Base-by-base conservation (phyloP, 441 rosid species). In the Pelargonium fulgidum region DNA sequence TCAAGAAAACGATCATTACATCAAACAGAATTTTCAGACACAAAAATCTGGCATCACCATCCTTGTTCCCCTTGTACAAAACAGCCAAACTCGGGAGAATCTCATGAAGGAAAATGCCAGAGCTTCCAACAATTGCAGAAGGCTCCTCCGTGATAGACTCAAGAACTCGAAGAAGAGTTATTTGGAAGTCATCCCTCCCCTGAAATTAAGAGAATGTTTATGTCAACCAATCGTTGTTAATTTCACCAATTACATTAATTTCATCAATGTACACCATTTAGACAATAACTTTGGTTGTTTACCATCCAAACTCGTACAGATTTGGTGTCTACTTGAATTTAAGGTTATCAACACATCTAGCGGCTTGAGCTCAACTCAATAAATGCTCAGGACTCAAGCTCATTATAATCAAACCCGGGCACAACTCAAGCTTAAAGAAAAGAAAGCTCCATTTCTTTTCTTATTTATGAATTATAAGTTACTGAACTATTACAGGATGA, bases 111-210 rank as follows among this genome's bases (percentile, higher is more conserved):
- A 89, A 85, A 63, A 85, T 77, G 62, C 84, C 80, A 11, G 85
- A 79, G 80, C 82, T 85, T 78, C 75, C 83, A 59, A 87, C 83
- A 75, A 91, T 83, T 39, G 84, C 71, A 50, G 85, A 71, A 66
- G 89, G 73, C 70, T 90, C 97, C 79, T 86, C 92, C 5, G 91
- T 84, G 70, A 90, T 75, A 68, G 91, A 84, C 72, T 94, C 97
- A 58, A 94, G 71, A 73, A 91, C 81, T 71, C 85, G 89, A 66
- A 94, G 91, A 79, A 94, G 89, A 42, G 96, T 88, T 77, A 90
- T 87, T 73, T 93, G 97, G 85, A 91, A 86, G 75, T 94, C 99
- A 68, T 94, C 99, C 76, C 94, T 81, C 17, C 96, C 97, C 97
- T 91, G 84, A 63, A 81, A 76, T 54, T 45, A 16, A 48, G 14